Evolutionary conservation across 2,329 filamentous ascomycete species (phyloP).

Genomic region (Fusarium abutilonis): DNA sequence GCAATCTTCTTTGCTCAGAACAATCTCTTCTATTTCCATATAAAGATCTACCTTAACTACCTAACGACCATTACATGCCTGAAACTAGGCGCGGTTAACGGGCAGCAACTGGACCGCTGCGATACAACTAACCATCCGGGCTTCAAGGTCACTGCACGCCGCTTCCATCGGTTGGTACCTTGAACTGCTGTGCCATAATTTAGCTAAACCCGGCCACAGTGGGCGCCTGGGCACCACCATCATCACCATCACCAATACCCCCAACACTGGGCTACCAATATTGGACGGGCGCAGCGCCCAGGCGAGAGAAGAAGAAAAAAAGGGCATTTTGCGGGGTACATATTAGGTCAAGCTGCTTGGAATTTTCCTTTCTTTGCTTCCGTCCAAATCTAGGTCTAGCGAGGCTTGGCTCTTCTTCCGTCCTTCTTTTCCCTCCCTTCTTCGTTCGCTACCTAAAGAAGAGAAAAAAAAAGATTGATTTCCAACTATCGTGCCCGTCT

Average conservation of each 20-base stretch:
- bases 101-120: not conserved
- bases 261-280: slow-evolving; percentile 20
- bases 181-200: slow-evolving; percentile 15
- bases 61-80: too few species aligned
- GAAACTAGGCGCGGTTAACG: too few species aligned
- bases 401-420: slow-evolving; percentile 22
- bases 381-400: slow-evolving; percentile 25
- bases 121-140: not conserved
- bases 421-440: slow-evolving; percentile 23
- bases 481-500: slow-evolving; percentile 7
- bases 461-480: not conserved
- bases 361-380: slow-evolving; percentile 22
- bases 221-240: slow-evolving; percentile 23
- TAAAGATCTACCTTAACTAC: too few species aligned
- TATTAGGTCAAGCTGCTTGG: slow-evolving; percentile 15
- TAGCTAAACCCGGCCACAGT: slow-evolving; percentile 20
- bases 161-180: slow-evolving; percentile 5
- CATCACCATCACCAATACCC: slow-evolving; percentile 16
- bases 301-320: slow-evolving; percentile 7
- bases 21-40: too few species aligned
- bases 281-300: slow-evolving; percentile 35
- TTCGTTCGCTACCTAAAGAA: slow-evolving; percentile 3
- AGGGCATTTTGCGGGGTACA: not conserved
- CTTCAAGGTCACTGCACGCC: slow-evolving; percentile 4
- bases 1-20: too few species aligned